Percentiles rank a stretch among this genome's conserved stretches.
Conservation (phyloP, 2,329 filamentous ascomycete species). For the Penicillium occitanis region DNA sequence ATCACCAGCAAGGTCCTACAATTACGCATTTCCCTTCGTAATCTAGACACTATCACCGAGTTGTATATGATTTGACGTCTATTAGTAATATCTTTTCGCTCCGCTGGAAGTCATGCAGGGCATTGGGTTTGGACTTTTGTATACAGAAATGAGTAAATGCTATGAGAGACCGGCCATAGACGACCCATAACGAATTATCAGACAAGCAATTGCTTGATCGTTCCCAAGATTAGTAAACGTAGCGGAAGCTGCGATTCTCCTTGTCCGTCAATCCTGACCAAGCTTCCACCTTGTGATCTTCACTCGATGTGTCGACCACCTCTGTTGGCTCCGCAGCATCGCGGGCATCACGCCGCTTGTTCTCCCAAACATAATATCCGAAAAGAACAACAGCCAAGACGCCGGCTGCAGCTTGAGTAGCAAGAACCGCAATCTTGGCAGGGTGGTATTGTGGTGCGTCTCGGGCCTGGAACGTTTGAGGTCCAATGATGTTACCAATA, state of each 20-base stretch:
- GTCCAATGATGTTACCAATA: conserved; percentile 49
- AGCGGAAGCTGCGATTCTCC: conserved; percentile 36
- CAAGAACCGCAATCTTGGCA: conserved; percentile 45
- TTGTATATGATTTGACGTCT: neutral
- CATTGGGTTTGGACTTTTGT: neutral
- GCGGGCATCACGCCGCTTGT: conserved; percentile 29
- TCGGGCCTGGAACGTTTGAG: conserved; percentile 46
- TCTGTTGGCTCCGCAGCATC: conserved; percentile 12
- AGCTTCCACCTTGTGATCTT: conserved; percentile 23
- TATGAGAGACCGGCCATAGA: neutral
- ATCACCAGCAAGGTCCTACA: neutral
- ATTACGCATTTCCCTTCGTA: neutral
- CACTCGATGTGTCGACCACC: conserved; percentile 25
- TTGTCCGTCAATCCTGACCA: conserved; percentile 38
- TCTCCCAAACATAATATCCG: conserved; percentile 34
- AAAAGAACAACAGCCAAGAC: conserved; percentile 32
- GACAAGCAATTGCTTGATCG: neutral
- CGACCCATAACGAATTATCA: neutral
- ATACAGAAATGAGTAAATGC: neutral
- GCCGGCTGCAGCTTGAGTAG: conserved; percentile 36
- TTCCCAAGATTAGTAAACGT: conserved; percentile 32
- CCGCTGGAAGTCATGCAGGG: neutral
- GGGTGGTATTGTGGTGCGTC: conserved; percentile 47
- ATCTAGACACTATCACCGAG: neutral
- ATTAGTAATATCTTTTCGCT: neutral